phyloP scores from a whole-genome alignment of 148 eudicot species.

The Oxyria digyna region DNA sequence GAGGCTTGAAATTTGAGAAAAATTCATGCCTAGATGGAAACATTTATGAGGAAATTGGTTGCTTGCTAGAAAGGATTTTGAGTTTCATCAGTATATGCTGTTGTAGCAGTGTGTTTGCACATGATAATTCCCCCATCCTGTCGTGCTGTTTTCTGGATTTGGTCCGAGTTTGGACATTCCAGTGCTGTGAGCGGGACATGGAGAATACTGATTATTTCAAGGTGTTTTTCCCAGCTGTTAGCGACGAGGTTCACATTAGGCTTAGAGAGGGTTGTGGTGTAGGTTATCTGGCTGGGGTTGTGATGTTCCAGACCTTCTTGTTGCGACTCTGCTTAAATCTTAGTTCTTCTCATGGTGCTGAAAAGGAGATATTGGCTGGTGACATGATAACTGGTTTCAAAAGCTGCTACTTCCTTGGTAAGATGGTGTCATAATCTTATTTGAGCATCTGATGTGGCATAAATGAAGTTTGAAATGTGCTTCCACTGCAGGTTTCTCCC shows the following conservation, averaged over 20 bases:
- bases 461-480: neutral
- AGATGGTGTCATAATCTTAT: slow-evolving; percentile 10
- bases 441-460: neutral
- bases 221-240: slow-evolving; percentile 53
- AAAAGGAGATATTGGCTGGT: slow-evolving; percentile 29
- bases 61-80: slow-evolving; percentile 43
- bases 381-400: slow-evolving; percentile 38
- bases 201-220: slow-evolving; percentile 36
- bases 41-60: slow-evolving; percentile 28
- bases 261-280: slow-evolving; percentile 28
- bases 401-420: slow-evolving; percentile 56
- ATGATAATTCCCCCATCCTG: slow-evolving; percentile 17
- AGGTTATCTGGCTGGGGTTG: slow-evolving; percentile 49
- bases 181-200: slow-evolving; percentile 20
- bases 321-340: slow-evolving; percentile 43
- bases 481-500: neutral
- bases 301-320: slow-evolving; percentile 51
- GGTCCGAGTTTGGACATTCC: slow-evolving; percentile 52
- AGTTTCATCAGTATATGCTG: slow-evolving; percentile 44
- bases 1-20: slow-evolving; percentile 11
- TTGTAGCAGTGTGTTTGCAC: slow-evolving; percentile 22
- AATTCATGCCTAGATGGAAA: slow-evolving; percentile 26
- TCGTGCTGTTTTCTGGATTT: slow-evolving; percentile 51
- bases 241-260: slow-evolving; percentile 22
- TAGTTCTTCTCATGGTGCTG: slow-evolving; percentile 13